Evolutionary conservation across 2,329 filamentous ascomycete genomes (phyloP), one percentile per base, ranked within the genome.

Genomic region (Fusarium sp.): DNA sequence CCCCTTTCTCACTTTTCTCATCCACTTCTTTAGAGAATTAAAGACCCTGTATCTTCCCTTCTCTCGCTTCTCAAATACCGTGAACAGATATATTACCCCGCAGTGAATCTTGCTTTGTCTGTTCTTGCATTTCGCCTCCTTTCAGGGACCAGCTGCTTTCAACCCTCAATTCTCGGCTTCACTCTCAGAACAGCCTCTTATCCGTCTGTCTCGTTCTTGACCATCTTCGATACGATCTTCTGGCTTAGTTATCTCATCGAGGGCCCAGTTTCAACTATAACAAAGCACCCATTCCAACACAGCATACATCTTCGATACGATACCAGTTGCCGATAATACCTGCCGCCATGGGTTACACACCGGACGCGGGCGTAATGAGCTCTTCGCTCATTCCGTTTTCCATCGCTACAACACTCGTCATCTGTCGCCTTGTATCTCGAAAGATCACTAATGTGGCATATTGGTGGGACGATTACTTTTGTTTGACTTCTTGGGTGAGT

Each of bases 381-480:
- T 23, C 66, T 20, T n/a, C 20, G 38, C 14, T 69, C 51, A 69
- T 69, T 56, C 51, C n/a, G 6, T 69, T 62, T 40, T 56, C 57
- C 4, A 1, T 69, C 13, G 66, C 66, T 16, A 49, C 66, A 8
- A 13, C 13, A 10, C 62, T 69, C 6, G 8, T 69, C 4, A 29
- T 58, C 6, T 69, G 57, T 7, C 66, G 66, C 46, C 53, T 69
- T 2, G 34, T 44, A 25, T 69, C 66, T 49, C 61, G 66, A 25
- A 69, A 51, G 29, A 61, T 69, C 4, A 69, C 66, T 14, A 33
- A 62, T 8, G 65, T 69, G 1, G 8, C 40, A 13, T 13, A 69
- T 8, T 69, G 66, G 66, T 69, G 40, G 40, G 66, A 69, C 23
- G 66, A 69, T 34, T 69, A 58, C 8, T 69, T 69, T 13, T 34